Conservation (phyloP, 805 yeast genomes). For the Saccharomycopsis sp. region DNA sequence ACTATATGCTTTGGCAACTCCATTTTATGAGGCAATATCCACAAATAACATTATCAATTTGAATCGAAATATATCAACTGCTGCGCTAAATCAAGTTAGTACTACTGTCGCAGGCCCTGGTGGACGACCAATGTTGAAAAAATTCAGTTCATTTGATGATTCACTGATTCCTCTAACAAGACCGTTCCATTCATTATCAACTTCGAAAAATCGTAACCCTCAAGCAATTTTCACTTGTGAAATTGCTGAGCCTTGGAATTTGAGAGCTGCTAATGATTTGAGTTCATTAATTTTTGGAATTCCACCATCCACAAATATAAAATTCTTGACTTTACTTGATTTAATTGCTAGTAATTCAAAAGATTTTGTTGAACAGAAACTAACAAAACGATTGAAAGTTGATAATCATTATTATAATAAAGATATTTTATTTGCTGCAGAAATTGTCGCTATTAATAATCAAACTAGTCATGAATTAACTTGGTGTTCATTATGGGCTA, state of each 20-base stretch:
- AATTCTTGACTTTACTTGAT: slow-evolving; percentile 61
- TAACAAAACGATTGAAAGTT: slow-evolving; percentile 26
- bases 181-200: slow-evolving; percentile 56
- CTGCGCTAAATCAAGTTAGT: slow-evolving; percentile 12
- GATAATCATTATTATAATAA: slow-evolving; percentile 23
- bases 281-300: slow-evolving; percentile 86
- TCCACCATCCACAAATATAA: slow-evolving; percentile 43
- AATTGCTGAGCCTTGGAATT: slow-evolving; percentile 65
- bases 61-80: slow-evolving; percentile 13
- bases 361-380: slow-evolving; percentile 55
- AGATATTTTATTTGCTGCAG: slow-evolving; percentile 70
- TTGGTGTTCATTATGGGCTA: slow-evolving; percentile 91
- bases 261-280: slow-evolving; percentile 81
- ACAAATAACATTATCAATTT: slow-evolving; percentile 13
- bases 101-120: slow-evolving; percentile 23
- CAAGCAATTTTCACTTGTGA: slow-evolving; percentile 84
- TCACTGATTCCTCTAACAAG: slow-evolving; percentile 27
- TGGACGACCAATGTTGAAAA: slow-evolving; percentile 11
- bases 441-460: slow-evolving; percentile 63
- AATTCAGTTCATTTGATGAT: slow-evolving; percentile 19
- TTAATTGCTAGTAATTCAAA: slow-evolving; percentile 72
- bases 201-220: slow-evolving; percentile 66
- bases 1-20: slow-evolving; percentile 60
- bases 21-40: slow-evolving; percentile 35
- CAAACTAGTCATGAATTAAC: slow-evolving; percentile 60